Evolutionary conservation across 208 protist genomes (phyloP).

Genomic region (Wallacemonas rigidus): DNA sequence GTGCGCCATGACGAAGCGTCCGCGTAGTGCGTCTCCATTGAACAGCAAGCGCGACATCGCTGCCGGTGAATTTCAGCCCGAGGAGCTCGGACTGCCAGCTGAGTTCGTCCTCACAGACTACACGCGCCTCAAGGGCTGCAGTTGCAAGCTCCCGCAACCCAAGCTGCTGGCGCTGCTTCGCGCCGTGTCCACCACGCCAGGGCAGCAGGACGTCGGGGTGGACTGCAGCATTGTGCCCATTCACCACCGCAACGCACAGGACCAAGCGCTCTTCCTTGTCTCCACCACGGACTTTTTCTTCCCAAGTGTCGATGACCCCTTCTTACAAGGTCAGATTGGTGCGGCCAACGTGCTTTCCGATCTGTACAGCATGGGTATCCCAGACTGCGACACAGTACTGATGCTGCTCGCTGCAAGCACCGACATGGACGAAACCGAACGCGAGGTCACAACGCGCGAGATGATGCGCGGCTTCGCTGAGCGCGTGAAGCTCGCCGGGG

Average conservation of each 20-base stretch:
- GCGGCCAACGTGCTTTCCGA: conserved; percentile 97
- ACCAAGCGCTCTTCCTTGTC: conserved; percentile 82
- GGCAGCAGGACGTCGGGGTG: conserved; percentile 82
- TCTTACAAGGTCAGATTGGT: conserved; percentile 93
- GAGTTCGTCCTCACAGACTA: conserved; percentile 91
- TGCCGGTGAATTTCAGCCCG: conserved; percentile 63
- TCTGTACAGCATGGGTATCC: conserved; percentile 96
- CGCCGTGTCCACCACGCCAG: conserved; percentile 64
- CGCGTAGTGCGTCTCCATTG: conserved; percentile 5
- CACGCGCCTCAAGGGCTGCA: conserved; percentile 90
- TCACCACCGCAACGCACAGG: conserved; percentile 44
- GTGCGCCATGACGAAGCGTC: conserved; percentile 20
- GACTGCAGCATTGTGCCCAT: conserved; percentile 94
- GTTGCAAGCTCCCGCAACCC: conserved; percentile 94
- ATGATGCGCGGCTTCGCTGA: conserved; percentile 95
- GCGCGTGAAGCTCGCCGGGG: conserved; percentile 69
- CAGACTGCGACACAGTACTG: conserved; percentile 94
- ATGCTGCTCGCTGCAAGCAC: conserved; percentile 94
- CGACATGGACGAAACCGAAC: conserved; percentile 91
- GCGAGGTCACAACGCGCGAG: conserved; percentile 73
- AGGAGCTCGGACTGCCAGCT: conserved; percentile 61
- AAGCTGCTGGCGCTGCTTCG: conserved; percentile 89
- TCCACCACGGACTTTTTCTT: conserved; percentile 98
- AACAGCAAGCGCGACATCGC: not conserved
- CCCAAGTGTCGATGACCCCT: conserved; percentile 96